These are phyloP conservation scores for Avena atlantica DNA, from an alignment of 176 grass and related monocot species.

Conservation along the genomic window DNA sequence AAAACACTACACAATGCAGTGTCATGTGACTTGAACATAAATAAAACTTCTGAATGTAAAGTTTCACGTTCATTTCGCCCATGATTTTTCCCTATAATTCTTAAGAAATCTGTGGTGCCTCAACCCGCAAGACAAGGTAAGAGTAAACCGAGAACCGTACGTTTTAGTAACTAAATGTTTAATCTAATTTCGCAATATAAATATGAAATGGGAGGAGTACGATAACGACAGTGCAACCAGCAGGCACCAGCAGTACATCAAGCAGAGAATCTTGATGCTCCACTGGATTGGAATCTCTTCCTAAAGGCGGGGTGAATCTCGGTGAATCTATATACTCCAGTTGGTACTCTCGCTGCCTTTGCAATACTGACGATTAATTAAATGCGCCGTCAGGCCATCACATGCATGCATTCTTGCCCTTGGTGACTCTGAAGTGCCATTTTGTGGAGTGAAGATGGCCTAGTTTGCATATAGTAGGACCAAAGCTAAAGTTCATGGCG, in stretches of 20 bases:
- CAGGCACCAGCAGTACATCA: neutral
- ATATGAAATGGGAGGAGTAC: neutral
- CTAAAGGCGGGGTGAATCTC: constrained; percentile 27
- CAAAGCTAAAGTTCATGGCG: neutral
- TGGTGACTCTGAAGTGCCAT: neutral
- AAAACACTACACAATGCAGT: neutral
- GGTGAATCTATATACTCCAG: neutral
- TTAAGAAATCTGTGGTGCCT: neutral
- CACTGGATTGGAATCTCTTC: constrained; percentile 32
- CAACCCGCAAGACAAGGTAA: neutral
- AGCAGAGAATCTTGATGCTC: constrained; percentile 24
- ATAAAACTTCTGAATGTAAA: neutral
- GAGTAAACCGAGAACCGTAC: neutral
- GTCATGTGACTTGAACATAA: neutral
- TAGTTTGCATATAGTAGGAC: constrained; percentile 10
- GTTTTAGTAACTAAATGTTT: neutral
- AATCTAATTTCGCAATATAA: neutral
- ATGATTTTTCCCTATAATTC: neutral
- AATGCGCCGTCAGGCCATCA: neutral
- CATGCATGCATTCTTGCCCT: neutral
- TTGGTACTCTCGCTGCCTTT: constrained; percentile 23
- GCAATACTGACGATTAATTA: neutral
- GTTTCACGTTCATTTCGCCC: neutral
- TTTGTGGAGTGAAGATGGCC: neutral
- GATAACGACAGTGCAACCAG: neutral